Percentiles rank a stretch among this genome's conserved stretches.
Conservation (phyloP, 2,329 filamentous ascomycete species). For the Diplodia seriata region DNA sequence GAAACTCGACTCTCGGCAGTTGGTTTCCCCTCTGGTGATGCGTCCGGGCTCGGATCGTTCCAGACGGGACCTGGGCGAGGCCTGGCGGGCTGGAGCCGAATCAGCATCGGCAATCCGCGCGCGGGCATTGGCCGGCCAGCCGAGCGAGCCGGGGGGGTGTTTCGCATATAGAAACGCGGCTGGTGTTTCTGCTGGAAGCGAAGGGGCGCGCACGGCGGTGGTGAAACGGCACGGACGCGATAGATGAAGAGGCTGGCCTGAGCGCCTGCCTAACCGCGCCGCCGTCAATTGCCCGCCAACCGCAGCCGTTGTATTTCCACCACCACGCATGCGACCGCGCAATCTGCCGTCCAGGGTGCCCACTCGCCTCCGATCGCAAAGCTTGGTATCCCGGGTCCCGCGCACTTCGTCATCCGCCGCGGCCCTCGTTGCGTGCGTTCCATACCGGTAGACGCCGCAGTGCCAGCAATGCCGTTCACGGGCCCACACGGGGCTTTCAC, state of each 20-base stretch:
- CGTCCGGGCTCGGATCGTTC: constrained; percentile 2
- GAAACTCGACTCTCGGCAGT: constrained; percentile 19
- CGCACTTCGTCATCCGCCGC: too few relatives aligned
- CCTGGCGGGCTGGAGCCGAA: constrained; percentile 7
- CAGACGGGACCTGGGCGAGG: background rate
- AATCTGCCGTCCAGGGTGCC: constrained; percentile 8
- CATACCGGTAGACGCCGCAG: too few relatives aligned
- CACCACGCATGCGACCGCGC: constrained; percentile 7
- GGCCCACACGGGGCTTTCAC: background rate
- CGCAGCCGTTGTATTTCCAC: background rate
- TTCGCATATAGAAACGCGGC: constrained; percentile 27
- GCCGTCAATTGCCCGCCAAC: background rate
- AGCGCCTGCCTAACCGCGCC: background rate
- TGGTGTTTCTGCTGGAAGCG: constrained; percentile 18
- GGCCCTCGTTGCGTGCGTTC: too few relatives aligned
- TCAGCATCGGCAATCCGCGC: constrained; percentile 9
- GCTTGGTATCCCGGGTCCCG: background rate
- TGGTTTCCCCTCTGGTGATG: constrained; percentile 8
- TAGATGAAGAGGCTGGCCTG: constrained; percentile 1
- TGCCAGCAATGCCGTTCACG: background rate
- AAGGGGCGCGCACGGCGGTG: constrained; percentile 10
- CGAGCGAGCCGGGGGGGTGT: background rate
- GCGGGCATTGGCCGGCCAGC: constrained; percentile 2
- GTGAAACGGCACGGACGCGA: constrained; percentile 24
- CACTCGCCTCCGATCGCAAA: background rate